Conservation (phyloP, 2,329 filamentous ascomycete species). For the Aspergillus candidus region DNA sequence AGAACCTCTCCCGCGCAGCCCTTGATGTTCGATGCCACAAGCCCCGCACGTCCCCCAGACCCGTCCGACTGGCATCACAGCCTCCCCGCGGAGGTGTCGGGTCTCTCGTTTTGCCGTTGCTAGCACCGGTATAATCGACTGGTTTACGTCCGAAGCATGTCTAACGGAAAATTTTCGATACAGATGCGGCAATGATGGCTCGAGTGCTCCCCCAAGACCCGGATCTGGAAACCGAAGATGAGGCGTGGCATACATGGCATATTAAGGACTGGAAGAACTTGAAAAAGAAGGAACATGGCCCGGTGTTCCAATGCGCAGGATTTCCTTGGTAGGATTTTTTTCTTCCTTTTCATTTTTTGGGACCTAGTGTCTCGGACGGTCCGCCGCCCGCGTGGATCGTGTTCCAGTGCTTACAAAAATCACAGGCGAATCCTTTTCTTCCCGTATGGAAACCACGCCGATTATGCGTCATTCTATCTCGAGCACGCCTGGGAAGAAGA, state of each 20-base stretch:
- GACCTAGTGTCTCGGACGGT: background rate
- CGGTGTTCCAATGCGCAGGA: conserved; percentile 77
- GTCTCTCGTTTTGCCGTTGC: conserved; percentile 1
- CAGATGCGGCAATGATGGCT: conserved; percentile 81
- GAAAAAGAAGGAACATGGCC: conserved; percentile 77
- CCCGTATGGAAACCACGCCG: conserved; percentile 88
- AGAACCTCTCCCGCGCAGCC: conserved; percentile 14
- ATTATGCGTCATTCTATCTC: conserved; percentile 89
- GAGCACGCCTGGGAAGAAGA: conserved; percentile 80
- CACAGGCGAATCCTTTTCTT: conserved; percentile 88
- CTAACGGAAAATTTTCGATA: conserved; percentile 12
- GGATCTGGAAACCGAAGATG: conserved; percentile 73
- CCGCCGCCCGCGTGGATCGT: background rate
- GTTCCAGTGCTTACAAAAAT: background rate
- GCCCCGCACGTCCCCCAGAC: no score
- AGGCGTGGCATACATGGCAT: conserved; percentile 76
- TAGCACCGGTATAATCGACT: background rate
- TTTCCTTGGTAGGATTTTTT: conserved; percentile 68
- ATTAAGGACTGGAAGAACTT: conserved; percentile 76
- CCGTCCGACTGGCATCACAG: background rate
- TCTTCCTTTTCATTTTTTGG: background rate
- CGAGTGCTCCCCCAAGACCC: conserved; percentile 68
- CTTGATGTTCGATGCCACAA: no score
- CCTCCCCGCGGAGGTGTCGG: conserved; percentile 9
- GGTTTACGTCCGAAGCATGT: conserved; percentile 2